phyloP scores from a whole-genome alignment of 768 basidiomycete genomes.

The Lactarius vividus region DNA sequence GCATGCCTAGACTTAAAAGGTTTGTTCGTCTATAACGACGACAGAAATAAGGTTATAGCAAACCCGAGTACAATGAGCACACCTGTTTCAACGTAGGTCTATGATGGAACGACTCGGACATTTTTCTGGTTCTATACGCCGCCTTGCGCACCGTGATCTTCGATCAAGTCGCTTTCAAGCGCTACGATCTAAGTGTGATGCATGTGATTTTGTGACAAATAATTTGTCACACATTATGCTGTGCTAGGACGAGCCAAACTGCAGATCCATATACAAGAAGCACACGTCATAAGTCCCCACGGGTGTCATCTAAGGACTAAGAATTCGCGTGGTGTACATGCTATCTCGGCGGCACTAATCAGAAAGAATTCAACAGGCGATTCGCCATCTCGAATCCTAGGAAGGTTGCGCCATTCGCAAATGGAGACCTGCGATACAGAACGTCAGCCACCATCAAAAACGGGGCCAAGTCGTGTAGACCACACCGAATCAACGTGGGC shows the following conservation, averaged over 20 bases:
- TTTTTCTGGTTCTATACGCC: slow-evolving; percentile 23
- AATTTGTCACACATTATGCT: background rate
- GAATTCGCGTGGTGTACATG: slow-evolving; percentile 10
- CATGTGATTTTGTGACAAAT: slow-evolving; percentile 14
- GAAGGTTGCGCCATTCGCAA: slow-evolving; percentile 97
- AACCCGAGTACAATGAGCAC: slow-evolving; percentile 39
- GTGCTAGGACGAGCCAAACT: background rate
- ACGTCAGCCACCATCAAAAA: slow-evolving; percentile 20
- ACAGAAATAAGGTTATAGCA: background rate
- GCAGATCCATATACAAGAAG: background rate
- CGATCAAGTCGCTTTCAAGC: background rate
- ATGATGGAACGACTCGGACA: slow-evolving; percentile 53
- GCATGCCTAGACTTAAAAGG: slow-evolving; percentile 89
- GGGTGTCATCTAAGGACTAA: slow-evolving; percentile 1
- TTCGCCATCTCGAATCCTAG: slow-evolving; percentile 93
- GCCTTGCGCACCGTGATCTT: no score
- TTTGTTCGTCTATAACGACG: slow-evolving; percentile 71
- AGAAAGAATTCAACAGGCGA: slow-evolving; percentile 51
- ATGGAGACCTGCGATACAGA: slow-evolving; percentile 65
- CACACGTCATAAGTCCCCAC: slow-evolving; percentile 11
- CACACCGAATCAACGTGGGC: slow-evolving; percentile 87
- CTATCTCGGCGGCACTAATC: slow-evolving; percentile 4
- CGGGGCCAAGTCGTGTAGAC: slow-evolving; percentile 25
- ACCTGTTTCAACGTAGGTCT: slow-evolving; percentile 89
- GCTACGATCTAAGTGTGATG: slow-evolving; percentile 4